Evolutionary conservation across 306 rosid genomes (phyloP).

Genomic region (Myrica gale): DNA sequence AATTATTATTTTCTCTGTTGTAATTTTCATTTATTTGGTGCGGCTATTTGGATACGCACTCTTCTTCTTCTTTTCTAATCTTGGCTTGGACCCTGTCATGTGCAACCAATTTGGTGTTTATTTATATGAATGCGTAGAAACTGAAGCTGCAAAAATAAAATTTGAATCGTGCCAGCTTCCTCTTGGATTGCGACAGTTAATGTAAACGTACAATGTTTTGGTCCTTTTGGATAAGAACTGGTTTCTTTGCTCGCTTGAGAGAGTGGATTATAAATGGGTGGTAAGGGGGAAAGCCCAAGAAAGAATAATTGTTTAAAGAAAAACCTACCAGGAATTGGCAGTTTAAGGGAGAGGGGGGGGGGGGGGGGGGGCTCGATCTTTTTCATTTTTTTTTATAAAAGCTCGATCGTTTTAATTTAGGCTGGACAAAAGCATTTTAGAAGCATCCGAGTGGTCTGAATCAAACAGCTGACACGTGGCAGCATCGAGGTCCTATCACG

Average conservation of each 20-base stretch:
- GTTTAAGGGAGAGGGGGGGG: constrained; percentile 9
- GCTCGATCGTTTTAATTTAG: constrained; percentile 27
- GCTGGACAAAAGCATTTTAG: constrained; percentile 11
- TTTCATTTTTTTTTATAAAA: too few species aligned
- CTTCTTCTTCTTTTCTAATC: too few species aligned
- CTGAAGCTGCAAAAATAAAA: too few species aligned
- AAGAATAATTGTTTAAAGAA: constrained; percentile 9
- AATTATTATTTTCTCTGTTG: too few species aligned
- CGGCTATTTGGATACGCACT: too few species aligned
- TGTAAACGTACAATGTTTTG: too few species aligned
- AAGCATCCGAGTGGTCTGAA: neutral
- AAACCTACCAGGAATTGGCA: neutral
- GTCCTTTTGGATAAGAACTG: neutral
- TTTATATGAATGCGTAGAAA: too few species aligned
- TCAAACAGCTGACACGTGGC: constrained; percentile 8
- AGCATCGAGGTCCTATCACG: constrained; percentile 5
- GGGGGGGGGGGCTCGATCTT: too few species aligned
- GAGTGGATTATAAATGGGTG: neutral
- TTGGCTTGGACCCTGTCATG: too few species aligned
- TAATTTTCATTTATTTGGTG: neutral
- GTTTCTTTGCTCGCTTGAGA: neutral
- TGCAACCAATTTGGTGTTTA: too few species aligned
- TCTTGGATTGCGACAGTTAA: neutral
- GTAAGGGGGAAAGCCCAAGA: neutral
- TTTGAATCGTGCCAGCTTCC: too few species aligned